Base-by-base conservation (phyloP, 1,139 yeast genomes). In the Nadsonia starkeyi-henricii region DNA sequence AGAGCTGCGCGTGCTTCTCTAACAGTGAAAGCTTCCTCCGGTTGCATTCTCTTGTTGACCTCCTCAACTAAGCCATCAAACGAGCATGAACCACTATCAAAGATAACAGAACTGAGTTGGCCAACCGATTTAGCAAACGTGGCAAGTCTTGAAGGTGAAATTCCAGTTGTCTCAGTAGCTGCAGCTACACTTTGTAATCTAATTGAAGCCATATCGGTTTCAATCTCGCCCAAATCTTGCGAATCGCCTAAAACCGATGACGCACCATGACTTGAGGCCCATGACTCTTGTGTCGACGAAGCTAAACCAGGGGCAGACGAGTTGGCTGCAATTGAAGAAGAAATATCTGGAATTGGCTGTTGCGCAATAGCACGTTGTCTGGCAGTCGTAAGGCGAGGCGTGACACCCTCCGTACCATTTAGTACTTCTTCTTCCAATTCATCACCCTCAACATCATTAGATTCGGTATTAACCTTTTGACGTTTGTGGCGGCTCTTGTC, bases 1-100 rank as follows among this genome's bases (percentile, higher is more conserved):
- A 70, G 54, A 2, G 70, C 72, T 2, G 67, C 67, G 20, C 50
- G 50, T 4, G 62, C 63, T 53, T 70, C 74, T 17, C 56, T 57
- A 17, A 53, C 55, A 3, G 61, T 51, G 52, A 67, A 70, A 46
- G 52, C 49, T 46, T 69, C 69, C 48, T 67, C 70, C 17, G 55
- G 55, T 21, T 59, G 58, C 58, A 64, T 56, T 19, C 53, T 50
- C 51, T 58, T 55, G 53, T 70, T 70, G 41, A 70, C 59, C 42
- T 58, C 59, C 17, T 52, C 56, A 18, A 64, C 48, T 41, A 66
- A 50, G 17, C 51, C 56, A n/a, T 56, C 60, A n/a, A 56, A 53
- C 3, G 58, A 45, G 41, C 56, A 54, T 17, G 56, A 52, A 20
- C 58, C 55, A 44, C 62, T 67, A 23, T 57, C 63, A 5, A 58